Base-by-base conservation (phyloP, 2,329 filamentous ascomycete species). In the Aspergillus carbonarius region DNA sequence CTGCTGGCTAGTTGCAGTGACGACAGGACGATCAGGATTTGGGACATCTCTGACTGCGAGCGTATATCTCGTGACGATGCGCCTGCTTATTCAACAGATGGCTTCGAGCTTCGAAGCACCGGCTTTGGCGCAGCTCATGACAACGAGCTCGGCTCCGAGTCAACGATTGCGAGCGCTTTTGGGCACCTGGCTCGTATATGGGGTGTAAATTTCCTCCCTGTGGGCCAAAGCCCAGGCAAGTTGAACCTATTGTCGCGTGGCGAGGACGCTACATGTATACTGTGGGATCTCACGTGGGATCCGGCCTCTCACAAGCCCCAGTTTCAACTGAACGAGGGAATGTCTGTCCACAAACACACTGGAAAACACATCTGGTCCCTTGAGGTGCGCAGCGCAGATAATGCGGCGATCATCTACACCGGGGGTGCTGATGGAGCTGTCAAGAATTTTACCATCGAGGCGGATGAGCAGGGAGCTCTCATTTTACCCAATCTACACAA, bases 1-100 rank as follows among this genome's bases (percentile, higher is more conserved):
- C 74, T 96, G n/a, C 80, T 99, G 34, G 90, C 89, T 13, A 97
- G 91, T 68, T 99, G 95, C 72, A 98, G 93, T 69, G 95, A 99
- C 70, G 95, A 99, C 74, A 84, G 95, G 52, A 96, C 92, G 0
- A 86, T 99, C 20, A 83, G 91, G 13, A 77, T 98, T 1, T 98
- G 95, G 93, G 86, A 96, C 69, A 85, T 97, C 7, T 87, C 88
- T 0, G 81, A 86, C 57, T 78, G 80, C 37, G 70, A 70, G 4
- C 60, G 72, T 2, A 68, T 66, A 1, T 64, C 68, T 1, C 61
- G 62, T 4, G 67, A 70, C n/a, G 71, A 72, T 46, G 68, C 62
- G 17, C 69, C 73, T 17, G 68, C 73, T 9, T 76, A 76, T 56
- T 71, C 69, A 5, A 75, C 74, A 8, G 73, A 75, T 56, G 68